Base-by-base conservation (phyloP, 495 filamentous ascomycete genomes). In the Melanomma pulvis-pyrius region DNA sequence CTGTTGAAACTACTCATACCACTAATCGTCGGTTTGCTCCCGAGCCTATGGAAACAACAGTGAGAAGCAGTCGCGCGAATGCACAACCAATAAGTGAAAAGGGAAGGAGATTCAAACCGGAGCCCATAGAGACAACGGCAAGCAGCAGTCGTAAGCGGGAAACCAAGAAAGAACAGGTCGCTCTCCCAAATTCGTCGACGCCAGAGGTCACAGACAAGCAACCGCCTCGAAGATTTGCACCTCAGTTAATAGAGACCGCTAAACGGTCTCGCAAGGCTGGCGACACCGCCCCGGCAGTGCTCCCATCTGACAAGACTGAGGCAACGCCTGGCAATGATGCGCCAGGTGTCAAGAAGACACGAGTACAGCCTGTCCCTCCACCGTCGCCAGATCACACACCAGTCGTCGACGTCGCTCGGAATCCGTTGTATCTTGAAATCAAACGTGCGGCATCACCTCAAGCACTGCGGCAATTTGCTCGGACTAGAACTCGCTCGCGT, bases 231-330 rank as follows among this genome's bases (percentile, higher is more conserved):
- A 82, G 77, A 65, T 88, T 88, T 64, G 76, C 79, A 24, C 86
- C 85, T 1, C 79, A 86, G 56, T 73, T 88, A 28, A 82, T 87
- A 50, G 85, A 85, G 71, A 87, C 83, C 3, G 81, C 79, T 2
- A 77, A 74, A 58, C 80, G 81, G 39, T 82, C 80, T n/a, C 76
- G 80, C 66, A 74, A 80, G 71, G 72, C 74, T 57, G 73, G 73
- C 53, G 68, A 76, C 56, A 25, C 68, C 17, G 55, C 41, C 24
- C 63, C 65, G 30, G 66, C 67, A 39, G 47, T 77, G 26, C 62
- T 71, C 7, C 71, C 74, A 0, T 61, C 71, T n/a, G 72, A 78
- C 59, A 74, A 77, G 65, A 82, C 78, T 8, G 78, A 81, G 29
- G 71, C 64, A 17, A 63, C 61, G 19, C 67, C 71, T 22, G 74